Conservation (phyloP, 306 rosid species). For the Lathyrus oleraceus region DNA sequence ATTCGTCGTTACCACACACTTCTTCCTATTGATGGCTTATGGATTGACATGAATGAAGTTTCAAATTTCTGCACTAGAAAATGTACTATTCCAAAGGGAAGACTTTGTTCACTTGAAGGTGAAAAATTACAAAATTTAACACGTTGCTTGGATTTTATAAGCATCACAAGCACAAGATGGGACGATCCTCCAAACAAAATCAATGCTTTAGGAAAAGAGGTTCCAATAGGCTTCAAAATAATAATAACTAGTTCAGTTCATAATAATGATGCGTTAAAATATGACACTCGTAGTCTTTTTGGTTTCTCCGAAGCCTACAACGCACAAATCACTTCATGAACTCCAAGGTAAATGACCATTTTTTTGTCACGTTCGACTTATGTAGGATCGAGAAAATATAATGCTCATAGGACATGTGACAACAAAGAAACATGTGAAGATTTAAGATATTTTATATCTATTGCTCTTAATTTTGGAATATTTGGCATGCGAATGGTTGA, state of each 20-base stretch:
- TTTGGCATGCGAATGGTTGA: too few species aligned
- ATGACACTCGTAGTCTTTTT: slow-evolving; percentile 83
- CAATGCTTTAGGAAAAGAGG: too few species aligned
- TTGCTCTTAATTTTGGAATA: slow-evolving; percentile 67
- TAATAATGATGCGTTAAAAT: slow-evolving; percentile 74
- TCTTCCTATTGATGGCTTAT: slow-evolving; percentile 49
- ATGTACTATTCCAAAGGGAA: too few species aligned
- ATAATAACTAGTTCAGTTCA: slow-evolving; percentile 27
- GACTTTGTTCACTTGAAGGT: too few species aligned
- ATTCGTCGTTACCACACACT: slow-evolving; percentile 80
- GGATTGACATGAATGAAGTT: too few species aligned
- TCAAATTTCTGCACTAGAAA: too few species aligned
- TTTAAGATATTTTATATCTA: slow-evolving; percentile 61
- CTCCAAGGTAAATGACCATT: slow-evolving; percentile 76
- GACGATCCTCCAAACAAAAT: slow-evolving; percentile 92
- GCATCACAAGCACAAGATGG: slow-evolving; percentile 72
- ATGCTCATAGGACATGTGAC: slow-evolving; percentile 94
- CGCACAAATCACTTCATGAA: slow-evolving; percentile 68
- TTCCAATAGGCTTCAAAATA: too few species aligned
- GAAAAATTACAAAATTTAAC: too few species aligned
- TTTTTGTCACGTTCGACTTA: slow-evolving; percentile 74
- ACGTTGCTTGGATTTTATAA: neutral
- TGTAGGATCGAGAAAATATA: slow-evolving; percentile 84
- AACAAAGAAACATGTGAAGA: slow-evolving; percentile 81
- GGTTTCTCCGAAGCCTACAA: slow-evolving; percentile 76